phyloP scores from a whole-genome alignment of 768 basidiomycete genomes.

The Phallus indusiatus region DNA sequence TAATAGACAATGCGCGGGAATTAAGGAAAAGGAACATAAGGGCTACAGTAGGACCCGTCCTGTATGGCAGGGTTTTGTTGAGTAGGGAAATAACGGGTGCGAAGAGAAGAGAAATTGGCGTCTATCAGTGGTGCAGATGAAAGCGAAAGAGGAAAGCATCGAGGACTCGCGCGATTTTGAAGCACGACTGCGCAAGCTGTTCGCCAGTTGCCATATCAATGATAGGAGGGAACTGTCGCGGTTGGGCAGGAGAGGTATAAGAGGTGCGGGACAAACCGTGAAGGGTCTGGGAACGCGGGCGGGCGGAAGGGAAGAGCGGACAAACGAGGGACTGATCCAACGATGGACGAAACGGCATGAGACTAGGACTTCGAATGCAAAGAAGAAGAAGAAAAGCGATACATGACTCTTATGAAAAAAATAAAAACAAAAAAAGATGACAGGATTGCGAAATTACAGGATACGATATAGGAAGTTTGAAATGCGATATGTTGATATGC shows the following conservation, averaged over 20 bases:
- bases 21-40: not conserved
- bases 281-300: slow-evolving; percentile 11
- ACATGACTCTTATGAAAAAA: not conserved
- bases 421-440: too few species aligned
- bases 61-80: not conserved
- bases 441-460: too few species aligned
- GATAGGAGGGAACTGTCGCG: too few species aligned
- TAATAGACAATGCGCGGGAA: not conserved
- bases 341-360: not conserved
- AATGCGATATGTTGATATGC: too few species aligned
- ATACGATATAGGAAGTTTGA: too few species aligned
- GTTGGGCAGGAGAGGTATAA: not conserved
- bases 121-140: too few species aligned
- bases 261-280: not conserved
- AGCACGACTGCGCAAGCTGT: too few species aligned
- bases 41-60: not conserved
- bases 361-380: slow-evolving; percentile 19
- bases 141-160: too few species aligned
- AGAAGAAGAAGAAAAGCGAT: slow-evolving; percentile 15
- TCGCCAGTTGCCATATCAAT: too few species aligned
- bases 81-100: too few species aligned
- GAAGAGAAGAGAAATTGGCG: too few species aligned
- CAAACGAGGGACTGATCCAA: not conserved
- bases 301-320: slow-evolving; percentile 19
- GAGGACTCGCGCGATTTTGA: too few species aligned